Base-by-base conservation (phyloP, 2,329 filamentous ascomycete genomes). In the Aspergillus sergii region DNA sequence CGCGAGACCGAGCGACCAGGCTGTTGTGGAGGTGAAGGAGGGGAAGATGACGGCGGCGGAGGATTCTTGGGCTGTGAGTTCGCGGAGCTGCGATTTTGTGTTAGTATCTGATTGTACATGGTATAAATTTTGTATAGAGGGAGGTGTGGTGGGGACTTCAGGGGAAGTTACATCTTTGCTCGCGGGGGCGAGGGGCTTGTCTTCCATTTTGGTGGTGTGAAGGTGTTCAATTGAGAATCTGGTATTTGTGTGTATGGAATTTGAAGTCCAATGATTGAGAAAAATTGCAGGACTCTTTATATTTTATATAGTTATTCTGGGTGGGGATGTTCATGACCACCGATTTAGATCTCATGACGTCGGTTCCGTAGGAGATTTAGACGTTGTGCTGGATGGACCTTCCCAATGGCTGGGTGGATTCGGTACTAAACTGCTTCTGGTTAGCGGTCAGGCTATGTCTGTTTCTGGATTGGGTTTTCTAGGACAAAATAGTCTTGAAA, bases 11-110 rank as follows among this genome's bases (percentile, higher is more conserved):
- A 82, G 72, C 0, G 69, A 64, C 70, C 74, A 80, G 55, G 79
- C 80, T 4, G 76, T 78, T 21, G 69, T 69, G 23, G 77, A 63
- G 23, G 77, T 80, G 73, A 81, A 81, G 57, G 68, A 65, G 14
- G 70, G 66, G 68, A 81, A 78, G 67, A 72, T 67, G 5, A 72
- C 66, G 2, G 69, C 59, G 6, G 71, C 16, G 60, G 72, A 74
- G 61, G 65, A 62, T 71, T 78, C 76, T 64, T 71, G 68, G 23
- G 73, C 63, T 41, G 73, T 65, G 36, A 78, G 74, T 55, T 66
- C 62, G 46, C 60, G 39, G 51, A 69, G 64, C 76, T 78, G 57
- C 32, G 30, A 41, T 51, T 58, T 34, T 45, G 36, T 46, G 46
- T 43, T 48, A 59, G 43, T 43, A n/a, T 56, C 59, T 54, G 30